Conservation (phyloP, 768 basidiomycete species). For the Leccinellum luteum region DNA sequence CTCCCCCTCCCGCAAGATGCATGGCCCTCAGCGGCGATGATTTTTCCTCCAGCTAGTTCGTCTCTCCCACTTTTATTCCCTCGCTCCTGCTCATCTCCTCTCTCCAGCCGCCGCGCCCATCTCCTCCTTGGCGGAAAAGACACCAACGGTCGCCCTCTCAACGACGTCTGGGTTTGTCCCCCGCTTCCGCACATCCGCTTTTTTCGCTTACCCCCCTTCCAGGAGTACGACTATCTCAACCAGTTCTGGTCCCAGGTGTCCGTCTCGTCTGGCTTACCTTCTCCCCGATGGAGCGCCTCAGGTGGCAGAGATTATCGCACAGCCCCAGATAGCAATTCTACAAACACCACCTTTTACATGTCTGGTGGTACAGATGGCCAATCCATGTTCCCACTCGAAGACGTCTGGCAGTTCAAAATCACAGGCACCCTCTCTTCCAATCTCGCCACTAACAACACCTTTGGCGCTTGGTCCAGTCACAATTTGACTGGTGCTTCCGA, state of each 20-base stretch:
- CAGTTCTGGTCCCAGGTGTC: conserved; percentile 72
- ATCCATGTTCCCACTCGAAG: conserved; percentile 47
- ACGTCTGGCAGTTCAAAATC: conserved; percentile 69
- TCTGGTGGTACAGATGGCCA: conserved; percentile 64
- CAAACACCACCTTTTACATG: conserved; percentile 73
- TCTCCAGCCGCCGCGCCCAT: conserved; percentile 65
- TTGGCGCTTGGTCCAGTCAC: conserved; percentile 60
- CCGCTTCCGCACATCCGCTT: neutral
- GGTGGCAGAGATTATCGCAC: conserved; percentile 72
- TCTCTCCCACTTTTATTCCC: conserved; percentile 16
- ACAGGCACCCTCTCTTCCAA: conserved; percentile 75
- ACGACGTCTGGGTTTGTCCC: conserved; percentile 72
- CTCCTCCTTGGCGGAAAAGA: conserved; percentile 72
- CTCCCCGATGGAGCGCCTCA: conserved; percentile 65
- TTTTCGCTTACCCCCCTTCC: conserved; percentile 10
- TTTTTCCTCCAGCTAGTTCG: conserved; percentile 81
- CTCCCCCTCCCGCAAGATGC: conserved; percentile 59
- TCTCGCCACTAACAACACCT: conserved; percentile 41
- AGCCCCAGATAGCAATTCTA: conserved; percentile 18
- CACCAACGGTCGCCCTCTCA: conserved; percentile 48
- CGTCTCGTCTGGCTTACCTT: conserved; percentile 52
- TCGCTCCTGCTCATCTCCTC: conserved; percentile 16
- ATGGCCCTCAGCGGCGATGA: conserved; percentile 64
- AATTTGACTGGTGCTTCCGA: conserved; percentile 35
- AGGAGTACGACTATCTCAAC: conserved; percentile 77